Conservation (phyloP, 2,329 filamentous ascomycete species). For the Diplodia intermedia region DNA sequence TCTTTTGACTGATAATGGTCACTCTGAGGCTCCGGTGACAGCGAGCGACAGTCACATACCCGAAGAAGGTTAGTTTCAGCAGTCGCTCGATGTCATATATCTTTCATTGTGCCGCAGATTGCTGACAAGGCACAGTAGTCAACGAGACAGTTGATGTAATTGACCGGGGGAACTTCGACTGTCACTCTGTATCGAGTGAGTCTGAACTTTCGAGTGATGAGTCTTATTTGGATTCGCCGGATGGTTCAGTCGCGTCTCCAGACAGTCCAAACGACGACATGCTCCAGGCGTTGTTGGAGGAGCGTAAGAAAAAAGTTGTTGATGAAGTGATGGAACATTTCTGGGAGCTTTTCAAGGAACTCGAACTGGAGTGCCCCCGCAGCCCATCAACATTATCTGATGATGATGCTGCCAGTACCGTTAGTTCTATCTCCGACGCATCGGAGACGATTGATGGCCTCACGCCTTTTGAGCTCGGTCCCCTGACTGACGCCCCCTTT, state of each 20-base stretch:
- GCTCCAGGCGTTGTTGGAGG: background rate
- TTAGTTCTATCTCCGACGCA: background rate
- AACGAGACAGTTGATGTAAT: background rate
- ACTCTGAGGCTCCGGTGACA: background rate
- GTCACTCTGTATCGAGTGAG: background rate
- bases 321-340: background rate
- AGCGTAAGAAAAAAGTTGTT: background rate
- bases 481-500: background rate
- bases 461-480: no score
- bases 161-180: background rate
- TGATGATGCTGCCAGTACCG: background rate
- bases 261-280: background rate
- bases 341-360: background rate
- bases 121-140: background rate
- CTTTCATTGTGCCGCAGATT: background rate
- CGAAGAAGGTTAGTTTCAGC: background rate
- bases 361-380: background rate
- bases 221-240: background rate
- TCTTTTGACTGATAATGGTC: background rate
- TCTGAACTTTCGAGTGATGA: background rate
- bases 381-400: background rate
- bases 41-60: background rate
- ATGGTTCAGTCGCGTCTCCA: background rate
- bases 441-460: background rate
- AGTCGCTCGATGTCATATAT: background rate